Evolutionary conservation across 2,329 filamentous ascomycete genomes (phyloP), one percentile per base, ranked within the genome.

Genomic region (Botryotinia calthae): DNA sequence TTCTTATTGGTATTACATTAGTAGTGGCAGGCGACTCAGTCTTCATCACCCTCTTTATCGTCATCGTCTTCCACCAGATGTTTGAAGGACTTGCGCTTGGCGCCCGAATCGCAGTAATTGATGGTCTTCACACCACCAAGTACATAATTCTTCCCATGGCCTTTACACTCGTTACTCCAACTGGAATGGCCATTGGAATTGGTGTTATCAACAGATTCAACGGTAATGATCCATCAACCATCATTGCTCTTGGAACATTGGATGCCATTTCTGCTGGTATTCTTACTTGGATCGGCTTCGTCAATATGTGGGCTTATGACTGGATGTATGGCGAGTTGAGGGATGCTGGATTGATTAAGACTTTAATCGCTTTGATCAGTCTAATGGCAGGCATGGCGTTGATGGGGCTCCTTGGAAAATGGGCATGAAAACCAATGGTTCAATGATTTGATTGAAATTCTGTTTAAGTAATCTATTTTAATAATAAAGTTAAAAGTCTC

Each of bases 111-210:
- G 90, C 91, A 14, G 85, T 86, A 0, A 84, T 73, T 25, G 70
- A 73, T 54, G 37, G 37, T 44, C 69, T 63, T 7, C 42, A 72
- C 20, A 72, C 65, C 1, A 68, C 77, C 10, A 84, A 84, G 74
- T 91, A 93, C 79, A 44, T 89, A 4, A 74, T 88, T 20, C 89
- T 95, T 82, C 91, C 87, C 0, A 76, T 81, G 1, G 84, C 86
- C 0, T 95, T 94, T 77, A 87, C 91, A 0, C 82, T 94, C 40
- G 89, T 93, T 71, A 95, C 92, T 0, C 92, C 92, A 0, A 83
- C 93, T 44, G 93, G 92, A 18, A 95, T 95, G 92, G 91, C 89
- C 0, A 94, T 95, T 74, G 92, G 93, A 0, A 89, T 94, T 48
- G 91, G 91, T 4, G 91, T 92, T 5, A 82, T 94, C 42, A 82